Evolutionary conservation across 2,329 filamentous ascomycete genomes (phyloP).

Genomic region (Pseudocercospora cruenta): DNA sequence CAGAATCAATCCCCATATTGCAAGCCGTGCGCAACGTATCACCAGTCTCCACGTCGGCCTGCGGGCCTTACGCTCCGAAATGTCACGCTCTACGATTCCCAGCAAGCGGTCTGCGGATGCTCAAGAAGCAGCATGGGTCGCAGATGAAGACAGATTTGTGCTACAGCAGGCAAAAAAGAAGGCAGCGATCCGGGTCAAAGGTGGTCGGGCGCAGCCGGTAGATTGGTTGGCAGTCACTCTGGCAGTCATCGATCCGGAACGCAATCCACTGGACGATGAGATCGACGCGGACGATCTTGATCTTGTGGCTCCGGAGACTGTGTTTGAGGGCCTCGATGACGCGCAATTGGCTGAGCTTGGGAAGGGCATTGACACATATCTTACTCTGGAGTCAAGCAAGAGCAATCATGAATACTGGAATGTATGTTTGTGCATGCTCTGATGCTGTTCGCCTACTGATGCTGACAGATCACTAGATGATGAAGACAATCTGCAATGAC

Average conservation of each 20-base stretch:
- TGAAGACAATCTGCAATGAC: conserved; percentile 82
- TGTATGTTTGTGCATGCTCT: conserved; percentile 45
- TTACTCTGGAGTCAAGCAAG: conserved; percentile 75
- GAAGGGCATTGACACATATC: conserved; percentile 78
- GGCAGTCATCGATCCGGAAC: conserved; percentile 81
- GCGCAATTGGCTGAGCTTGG: conserved; percentile 74
- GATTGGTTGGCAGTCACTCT: conserved; percentile 92
- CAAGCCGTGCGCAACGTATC: conserved; percentile 17
- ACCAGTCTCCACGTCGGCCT: conserved; percentile 7
- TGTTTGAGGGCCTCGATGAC: conserved; percentile 73
- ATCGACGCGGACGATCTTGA: conserved; percentile 72
- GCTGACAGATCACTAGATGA: conserved; percentile 57
- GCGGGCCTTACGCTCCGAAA: conserved; percentile 13
- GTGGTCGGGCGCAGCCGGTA: conserved; percentile 86
- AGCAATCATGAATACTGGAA: conserved; percentile 88
- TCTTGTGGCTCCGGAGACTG: conserved; percentile 76
- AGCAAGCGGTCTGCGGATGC: conserved; percentile 50
- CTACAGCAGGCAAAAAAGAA: conserved; percentile 98
- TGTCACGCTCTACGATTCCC: conserved; percentile 41
- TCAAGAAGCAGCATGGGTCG: conserved; percentile 70
- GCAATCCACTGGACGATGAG: conserved; percentile 80
- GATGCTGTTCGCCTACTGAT: conserved; percentile 18
- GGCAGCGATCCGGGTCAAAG: conserved; percentile 89
- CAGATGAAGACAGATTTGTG: conserved; percentile 94
- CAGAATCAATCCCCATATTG: neutral